phyloP scores from a whole-genome alignment of 345 rosid genomes.

The Erodium maritimum region DNA sequence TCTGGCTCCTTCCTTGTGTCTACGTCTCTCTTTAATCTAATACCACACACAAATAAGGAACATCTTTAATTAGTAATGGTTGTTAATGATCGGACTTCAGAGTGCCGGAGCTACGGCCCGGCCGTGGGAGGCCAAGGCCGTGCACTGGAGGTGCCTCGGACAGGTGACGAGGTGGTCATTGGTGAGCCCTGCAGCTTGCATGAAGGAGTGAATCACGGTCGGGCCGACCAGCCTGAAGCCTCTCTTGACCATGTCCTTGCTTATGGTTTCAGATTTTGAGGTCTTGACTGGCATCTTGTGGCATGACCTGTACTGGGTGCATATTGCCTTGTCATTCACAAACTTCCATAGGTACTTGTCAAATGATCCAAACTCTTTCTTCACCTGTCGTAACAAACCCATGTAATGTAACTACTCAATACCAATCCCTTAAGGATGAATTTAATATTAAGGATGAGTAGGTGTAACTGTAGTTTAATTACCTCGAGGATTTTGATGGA shows the following conservation, averaged over 20 bases:
- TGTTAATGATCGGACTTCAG: not conserved
- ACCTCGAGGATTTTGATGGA: constrained; percentile 46
- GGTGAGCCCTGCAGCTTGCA: constrained; percentile 62
- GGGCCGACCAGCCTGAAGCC: constrained; percentile 56
- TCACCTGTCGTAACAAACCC: constrained; percentile 1
- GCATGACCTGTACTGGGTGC: constrained; percentile 39
- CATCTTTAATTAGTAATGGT: not conserved
- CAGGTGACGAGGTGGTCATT: constrained; percentile 52
- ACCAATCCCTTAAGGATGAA: too few species aligned
- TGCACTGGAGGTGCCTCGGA: constrained; percentile 38
- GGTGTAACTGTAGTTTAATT: too few species aligned
- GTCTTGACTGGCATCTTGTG: constrained; percentile 58
- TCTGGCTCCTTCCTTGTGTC: not conserved
- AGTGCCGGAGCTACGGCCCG: not conserved
- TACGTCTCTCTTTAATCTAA: not conserved
- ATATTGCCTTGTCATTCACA: constrained; percentile 40
- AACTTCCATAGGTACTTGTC: constrained; percentile 51
- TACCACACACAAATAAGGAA: too few species aligned
- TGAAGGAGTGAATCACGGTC: constrained; percentile 51
- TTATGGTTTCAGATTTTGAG: constrained; percentile 55
- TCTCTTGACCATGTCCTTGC: constrained; percentile 65
- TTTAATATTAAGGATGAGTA: too few species aligned
- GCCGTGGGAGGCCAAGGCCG: constrained; percentile 8
- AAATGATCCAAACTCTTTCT: constrained; percentile 37
- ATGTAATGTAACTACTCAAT: too few species aligned